phyloP scores from a whole-genome alignment of 495 filamentous ascomycete species.

The Elasticomyces elasticus region DNA sequence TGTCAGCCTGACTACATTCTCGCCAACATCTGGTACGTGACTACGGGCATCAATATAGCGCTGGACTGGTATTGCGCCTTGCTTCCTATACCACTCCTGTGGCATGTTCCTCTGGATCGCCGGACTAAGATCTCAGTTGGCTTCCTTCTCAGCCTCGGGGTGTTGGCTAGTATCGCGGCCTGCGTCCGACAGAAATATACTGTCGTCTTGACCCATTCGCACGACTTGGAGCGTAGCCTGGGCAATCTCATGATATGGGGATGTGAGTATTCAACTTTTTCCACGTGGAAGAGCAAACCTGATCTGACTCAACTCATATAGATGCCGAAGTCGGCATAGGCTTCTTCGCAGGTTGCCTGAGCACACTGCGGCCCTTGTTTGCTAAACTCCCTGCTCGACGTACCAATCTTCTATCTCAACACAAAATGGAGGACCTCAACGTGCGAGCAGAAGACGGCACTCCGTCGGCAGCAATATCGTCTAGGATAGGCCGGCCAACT shows the following conservation, averaged over 20 bases:
- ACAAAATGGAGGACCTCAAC: neutral
- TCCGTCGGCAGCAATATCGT: neutral
- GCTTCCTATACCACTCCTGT: slow-evolving; percentile 6
- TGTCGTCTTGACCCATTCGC: neutral
- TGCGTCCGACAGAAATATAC: slow-evolving; percentile 9
- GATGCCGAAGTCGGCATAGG: neutral
- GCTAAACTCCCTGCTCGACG: neutral
- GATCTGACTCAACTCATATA: neutral
- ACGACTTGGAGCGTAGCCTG: neutral
- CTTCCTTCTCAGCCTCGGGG: slow-evolving; percentile 6
- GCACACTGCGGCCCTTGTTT: neutral
- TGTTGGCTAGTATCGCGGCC: slow-evolving; percentile 2
- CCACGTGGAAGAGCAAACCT: neutral
- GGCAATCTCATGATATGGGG: slow-evolving; percentile 8
- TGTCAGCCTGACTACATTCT: slow-evolving; percentile 1
- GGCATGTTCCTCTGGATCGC: neutral
- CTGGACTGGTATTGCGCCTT: slow-evolving; percentile 11
- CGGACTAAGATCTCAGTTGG: slow-evolving; percentile 1
- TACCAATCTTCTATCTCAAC: neutral
- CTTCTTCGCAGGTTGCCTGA: neutral
- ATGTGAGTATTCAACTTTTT: neutral
- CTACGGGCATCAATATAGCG: slow-evolving; percentile 6
- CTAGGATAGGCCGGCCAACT: neutral
- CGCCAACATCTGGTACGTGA: slow-evolving; percentile 5
- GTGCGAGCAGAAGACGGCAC: no score